Evolutionary conservation across 257 asterid genomes (phyloP), one percentile per base, ranked within the genome.

Genomic region (Rubia yunnanensis): DNA sequence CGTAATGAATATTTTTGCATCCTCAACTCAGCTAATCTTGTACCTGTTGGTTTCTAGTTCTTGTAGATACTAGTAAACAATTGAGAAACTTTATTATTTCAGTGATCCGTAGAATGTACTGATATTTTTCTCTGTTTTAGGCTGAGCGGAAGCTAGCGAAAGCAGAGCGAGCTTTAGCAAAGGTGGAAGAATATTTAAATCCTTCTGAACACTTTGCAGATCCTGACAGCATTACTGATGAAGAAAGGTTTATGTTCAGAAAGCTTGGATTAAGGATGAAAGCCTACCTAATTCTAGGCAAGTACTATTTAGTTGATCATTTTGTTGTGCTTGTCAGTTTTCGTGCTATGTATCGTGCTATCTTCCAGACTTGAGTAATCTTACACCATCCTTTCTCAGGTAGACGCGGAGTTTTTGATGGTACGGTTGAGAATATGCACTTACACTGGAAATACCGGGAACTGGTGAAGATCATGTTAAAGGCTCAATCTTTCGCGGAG

Each of bases 351-450:
- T 55, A 24, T 41, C 31, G n/a, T 41, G 3, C 4, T 6, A 38
- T 48, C 22, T 36, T 41, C 28, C 39, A 41, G 60, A 50, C 49
- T 41, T 24, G 48, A 75, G 66, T 59, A 17, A 23, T 73, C 36
- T 71, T 66, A 26, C 35, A 69, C 20, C 64, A 20, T 74, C 68
- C 48, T 62, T 77, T 60, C 77, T 67, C 95, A 94, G 98, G 98
- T 75, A 80, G 98, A 80, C 99, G 98, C 62, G 99, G 99, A 71
- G 85, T 94, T 70, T 94, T 94, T 74, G 95, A 81, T 68, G 99
- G 99, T 76, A 94, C 99, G 0, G 95, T 94, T 69, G 99, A 94
- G 79, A 94, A 94, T 82, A 90, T 90, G 99, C 99, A 94, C 80
- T 82, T 94, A 76, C 99, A 94, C 73, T 94, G 97, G 99, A 94